These are phyloP conservation scores for Microbotryum intermedium DNA, from an alignment of 1,284 basidiomycete species.

Conservation along the genomic window DNA sequence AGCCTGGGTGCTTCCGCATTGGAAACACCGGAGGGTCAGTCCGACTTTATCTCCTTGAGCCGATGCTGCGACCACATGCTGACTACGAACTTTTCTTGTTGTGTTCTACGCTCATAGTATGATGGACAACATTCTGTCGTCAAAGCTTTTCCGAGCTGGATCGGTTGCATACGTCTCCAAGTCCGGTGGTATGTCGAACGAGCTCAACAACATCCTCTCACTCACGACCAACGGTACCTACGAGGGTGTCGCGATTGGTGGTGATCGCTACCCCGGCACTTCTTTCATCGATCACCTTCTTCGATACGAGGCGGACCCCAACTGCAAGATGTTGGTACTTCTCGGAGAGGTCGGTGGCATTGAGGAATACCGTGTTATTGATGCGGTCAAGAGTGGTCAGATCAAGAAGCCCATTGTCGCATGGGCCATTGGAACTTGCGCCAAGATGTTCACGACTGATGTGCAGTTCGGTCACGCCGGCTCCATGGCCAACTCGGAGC, in stretches of 20 bases:
- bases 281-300: slow-evolving; percentile 99
- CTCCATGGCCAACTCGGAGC: slow-evolving; percentile 93
- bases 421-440: slow-evolving; percentile 99
- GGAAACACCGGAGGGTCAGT: slow-evolving; percentile 92
- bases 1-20: slow-evolving; percentile 99
- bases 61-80: slow-evolving; percentile 2
- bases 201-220: slow-evolving; percentile 98
- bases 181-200: slow-evolving; percentile 99
- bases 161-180: slow-evolving; percentile 99
- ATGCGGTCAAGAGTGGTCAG: slow-evolving; percentile 84
- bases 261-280: slow-evolving; percentile 95
- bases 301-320: slow-evolving; percentile 92
- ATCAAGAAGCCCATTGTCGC: slow-evolving; percentile 99
- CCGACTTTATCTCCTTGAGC: neutral
- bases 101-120: slow-evolving; percentile 50
- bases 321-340: slow-evolving; percentile 97
- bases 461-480: slow-evolving; percentile 99
- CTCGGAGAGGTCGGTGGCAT: slow-evolving; percentile 98
- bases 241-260: slow-evolving; percentile 99
- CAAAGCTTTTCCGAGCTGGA: slow-evolving; percentile 95
- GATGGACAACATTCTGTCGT: slow-evolving; percentile 99
- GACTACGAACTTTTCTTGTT: slow-evolving; percentile 16
- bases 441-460: slow-evolving; percentile 99
- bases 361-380: slow-evolving; percentile 98
- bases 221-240: slow-evolving; percentile 97